Evolutionary conservation across 2,329 filamentous ascomycete species (phyloP), one percentile per base, ranked within the genome.

Genomic region (Botrytis medusae): DNA sequence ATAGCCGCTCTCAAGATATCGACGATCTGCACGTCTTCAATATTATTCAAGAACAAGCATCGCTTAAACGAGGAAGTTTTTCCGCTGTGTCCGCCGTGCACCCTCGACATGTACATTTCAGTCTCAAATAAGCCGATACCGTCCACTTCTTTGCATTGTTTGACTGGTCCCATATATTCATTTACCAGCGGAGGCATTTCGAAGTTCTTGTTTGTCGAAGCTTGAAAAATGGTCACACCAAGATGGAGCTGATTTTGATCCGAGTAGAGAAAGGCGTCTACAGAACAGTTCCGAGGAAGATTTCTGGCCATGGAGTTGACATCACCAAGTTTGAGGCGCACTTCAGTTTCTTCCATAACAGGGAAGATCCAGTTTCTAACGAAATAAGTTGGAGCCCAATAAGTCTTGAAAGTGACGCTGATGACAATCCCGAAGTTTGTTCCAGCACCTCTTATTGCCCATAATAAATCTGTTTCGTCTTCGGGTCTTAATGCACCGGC

Each of bases 41-140:
- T 86, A 54, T 78, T 0, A 73, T 86, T 87, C 12, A 91, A 79
- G 77, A 91, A 91, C 44, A 91, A 60, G 78, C 89, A 91, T 76
- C 89, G 85, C 81, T 91, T 91, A 83, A 91, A 91, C 0, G 89
- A 85, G 16, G 86, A 90, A 0, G 88, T 91, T 82, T 90, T 91
- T 37, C 75, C 75, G 76, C 83, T 83, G 69, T 91, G 88, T 0
- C 88, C 88, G 37, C 86, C 86, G 69, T 91, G 87, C 86, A 91
- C 88, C 20, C 74, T 77, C 2, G 86, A 86, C 80, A 91, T 84
- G 80, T 90, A 89, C 85, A 90, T 87, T 69, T 91, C 88, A 0
- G 83, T 82, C 0, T 89, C 85, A 74, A 91, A 91, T 74, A 90
- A 73, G 57, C 81, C 85, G 16, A 88, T 76, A 57, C 83, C 76